Evolutionary conservation across 2,329 filamentous ascomycete genomes (phyloP).

Genomic region (Graphium sp.): DNA sequence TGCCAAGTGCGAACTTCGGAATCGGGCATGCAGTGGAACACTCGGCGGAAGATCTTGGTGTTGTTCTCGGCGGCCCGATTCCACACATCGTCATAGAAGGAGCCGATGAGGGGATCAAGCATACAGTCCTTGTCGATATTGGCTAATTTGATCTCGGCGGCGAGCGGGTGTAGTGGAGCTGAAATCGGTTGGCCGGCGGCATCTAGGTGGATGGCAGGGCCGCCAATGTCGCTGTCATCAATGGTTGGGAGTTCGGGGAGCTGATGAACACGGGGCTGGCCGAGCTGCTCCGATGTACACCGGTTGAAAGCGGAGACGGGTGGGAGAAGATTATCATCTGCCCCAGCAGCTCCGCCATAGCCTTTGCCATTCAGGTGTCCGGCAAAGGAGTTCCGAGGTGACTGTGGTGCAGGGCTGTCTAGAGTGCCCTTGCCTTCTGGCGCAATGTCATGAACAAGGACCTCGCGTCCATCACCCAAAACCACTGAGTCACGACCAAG

Average conservation of each 20-base stretch:
- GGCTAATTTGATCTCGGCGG: constrained; percentile 56
- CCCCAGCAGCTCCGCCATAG: constrained; percentile 3
- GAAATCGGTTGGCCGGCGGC: constrained; percentile 26
- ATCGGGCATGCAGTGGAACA: constrained; percentile 95
- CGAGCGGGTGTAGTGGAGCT: constrained; percentile 30
- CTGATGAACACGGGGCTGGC: constrained; percentile 50
- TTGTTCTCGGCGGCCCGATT: constrained; percentile 79
- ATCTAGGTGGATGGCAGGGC: constrained; percentile 44
- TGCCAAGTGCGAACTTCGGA: constrained; percentile 87
- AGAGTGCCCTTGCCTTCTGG: constrained; percentile 47
- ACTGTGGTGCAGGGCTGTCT: constrained; percentile 20
- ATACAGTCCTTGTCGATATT: constrained; percentile 82
- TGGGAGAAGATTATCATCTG: constrained; percentile 32
- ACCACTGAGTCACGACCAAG: constrained; percentile 56
- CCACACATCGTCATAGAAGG: constrained; percentile 83
- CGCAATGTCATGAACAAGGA: constrained; percentile 47
- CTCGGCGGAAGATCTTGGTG: constrained; percentile 80
- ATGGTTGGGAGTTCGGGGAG: constrained; percentile 50
- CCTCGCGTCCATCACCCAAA: constrained; percentile 50
- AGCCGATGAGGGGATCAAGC: constrained; percentile 68
- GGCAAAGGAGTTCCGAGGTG: constrained; percentile 8
- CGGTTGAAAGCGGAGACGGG: constrained; percentile 39
- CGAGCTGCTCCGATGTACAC: constrained; percentile 48
- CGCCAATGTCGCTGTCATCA: constrained; percentile 73
- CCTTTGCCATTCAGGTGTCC: constrained; percentile 1